These are phyloP conservation scores for Chaetomiaceae sp. DNA, from an alignment of 2,329 filamentous ascomycete species.

Conservation along the genomic window DNA sequence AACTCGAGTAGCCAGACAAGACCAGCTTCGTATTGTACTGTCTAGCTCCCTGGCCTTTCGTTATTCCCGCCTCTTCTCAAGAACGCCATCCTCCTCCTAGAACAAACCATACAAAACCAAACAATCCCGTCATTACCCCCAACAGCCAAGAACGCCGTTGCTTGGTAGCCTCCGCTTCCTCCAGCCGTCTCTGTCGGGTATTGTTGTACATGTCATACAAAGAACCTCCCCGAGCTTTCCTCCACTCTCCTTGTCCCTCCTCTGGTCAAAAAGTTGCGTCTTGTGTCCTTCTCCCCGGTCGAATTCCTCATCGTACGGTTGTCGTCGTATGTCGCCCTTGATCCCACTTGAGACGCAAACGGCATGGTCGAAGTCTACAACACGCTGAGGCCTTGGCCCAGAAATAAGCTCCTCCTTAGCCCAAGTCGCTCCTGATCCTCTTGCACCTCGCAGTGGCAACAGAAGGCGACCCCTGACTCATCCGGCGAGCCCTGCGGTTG, in stretches of 20 bases:
- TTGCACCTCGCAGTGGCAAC: neutral
- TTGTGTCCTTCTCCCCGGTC: neutral
- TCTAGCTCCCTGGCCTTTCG: no score
- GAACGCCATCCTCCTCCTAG: no score
- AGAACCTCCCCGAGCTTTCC: conserved; percentile 1
- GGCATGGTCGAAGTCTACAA: no score
- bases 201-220: neutral
- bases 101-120: neutral
- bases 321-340: no score
- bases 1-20: no score
- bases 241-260: neutral
- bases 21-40: no score
- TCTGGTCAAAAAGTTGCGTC: no score
- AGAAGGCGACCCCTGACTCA: neutral
- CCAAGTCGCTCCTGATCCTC: neutral
- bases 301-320: no score
- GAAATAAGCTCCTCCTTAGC: no score
- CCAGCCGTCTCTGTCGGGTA: neutral
- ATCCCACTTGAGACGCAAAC: no score
- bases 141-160: neutral
- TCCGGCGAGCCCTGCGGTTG: neutral
- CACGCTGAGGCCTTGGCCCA: no score
- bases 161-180: neutral
- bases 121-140: no score
- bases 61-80: neutral